Evolutionary conservation across 495 filamentous ascomycete genomes (phyloP).

Genomic region (Xylaria flabelliformis): DNA sequence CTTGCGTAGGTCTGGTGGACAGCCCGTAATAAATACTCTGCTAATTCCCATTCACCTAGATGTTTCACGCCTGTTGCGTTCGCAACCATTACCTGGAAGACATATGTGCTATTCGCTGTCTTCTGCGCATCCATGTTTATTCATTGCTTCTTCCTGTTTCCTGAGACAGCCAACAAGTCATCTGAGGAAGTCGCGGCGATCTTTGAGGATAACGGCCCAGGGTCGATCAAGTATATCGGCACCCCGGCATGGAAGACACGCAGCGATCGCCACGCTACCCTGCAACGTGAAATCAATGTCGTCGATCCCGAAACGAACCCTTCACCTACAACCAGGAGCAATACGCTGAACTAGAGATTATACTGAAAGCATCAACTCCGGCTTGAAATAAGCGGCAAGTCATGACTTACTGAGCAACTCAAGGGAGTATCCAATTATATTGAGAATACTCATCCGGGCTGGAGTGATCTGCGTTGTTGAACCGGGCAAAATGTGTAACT

Average conservation of each 20-base stretch:
- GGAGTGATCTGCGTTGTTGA: neutral
- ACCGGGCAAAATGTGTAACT: neutral
- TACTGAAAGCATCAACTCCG: conserved; percentile 5
- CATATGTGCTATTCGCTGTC: conserved; percentile 76
- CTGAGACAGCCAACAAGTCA: conserved; percentile 82
- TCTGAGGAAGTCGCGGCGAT: conserved; percentile 77
- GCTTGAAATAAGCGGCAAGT: neutral
- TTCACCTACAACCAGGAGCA: conserved; percentile 25
- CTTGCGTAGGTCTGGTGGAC: conserved; percentile 49
- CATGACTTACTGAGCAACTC: neutral
- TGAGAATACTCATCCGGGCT: neutral
- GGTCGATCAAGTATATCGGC: conserved; percentile 67
- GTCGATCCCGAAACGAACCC: conserved; percentile 44
- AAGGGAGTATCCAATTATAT: neutral
- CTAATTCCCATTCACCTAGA: conserved; percentile 4
- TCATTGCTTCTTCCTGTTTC: conserved; percentile 83
- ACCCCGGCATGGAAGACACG: conserved; percentile 73
- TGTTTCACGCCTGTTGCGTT: conserved; percentile 82
- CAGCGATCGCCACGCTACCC: conserved; percentile 41
- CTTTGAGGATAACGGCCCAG: conserved; percentile 61
- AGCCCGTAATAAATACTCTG: neutral
- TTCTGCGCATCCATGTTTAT: conserved; percentile 75
- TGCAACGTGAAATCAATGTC: conserved; percentile 45
- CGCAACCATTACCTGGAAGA: conserved; percentile 74
- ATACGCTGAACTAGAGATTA: conserved; percentile 20